Evolutionary conservation across 495 filamentous ascomycete genomes (phyloP).

Genomic region (Neurospora sp.): DNA sequence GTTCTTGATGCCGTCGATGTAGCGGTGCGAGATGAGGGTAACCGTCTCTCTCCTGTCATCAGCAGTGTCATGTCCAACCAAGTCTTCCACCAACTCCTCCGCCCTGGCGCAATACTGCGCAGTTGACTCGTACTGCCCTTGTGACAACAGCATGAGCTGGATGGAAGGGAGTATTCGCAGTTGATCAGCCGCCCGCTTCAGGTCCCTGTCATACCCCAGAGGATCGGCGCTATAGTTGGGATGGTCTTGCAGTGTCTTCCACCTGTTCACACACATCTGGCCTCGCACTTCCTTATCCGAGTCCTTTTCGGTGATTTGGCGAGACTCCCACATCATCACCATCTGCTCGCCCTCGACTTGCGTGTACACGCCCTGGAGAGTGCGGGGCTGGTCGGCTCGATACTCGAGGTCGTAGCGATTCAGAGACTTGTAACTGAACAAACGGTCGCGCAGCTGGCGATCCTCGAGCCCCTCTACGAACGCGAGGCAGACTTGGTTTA

Average conservation of each 20-base stretch:
- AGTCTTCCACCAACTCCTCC: conserved; percentile 23
- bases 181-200: conserved; percentile 29
- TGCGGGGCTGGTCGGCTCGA: conserved; percentile 21
- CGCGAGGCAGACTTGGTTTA: conserved; percentile 36
- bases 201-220: conserved; percentile 34
- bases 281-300: conserved; percentile 25
- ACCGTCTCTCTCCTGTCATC: conserved; percentile 9
- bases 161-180: conserved; percentile 37
- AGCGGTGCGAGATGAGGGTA: conserved; percentile 24
- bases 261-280: conserved; percentile 22
- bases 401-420: conserved; percentile 9
- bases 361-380: conserved; percentile 35
- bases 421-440: conserved; percentile 33
- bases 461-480: conserved; percentile 42
- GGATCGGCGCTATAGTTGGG: conserved; percentile 27
- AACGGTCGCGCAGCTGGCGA: conserved; percentile 22
- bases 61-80: conserved; percentile 17
- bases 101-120: conserved; percentile 32
- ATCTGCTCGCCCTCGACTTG: conserved; percentile 43
- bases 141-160: conserved; percentile 36
- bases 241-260: conserved; percentile 30
- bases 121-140: conserved; percentile 36
- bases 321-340: conserved; percentile 33
- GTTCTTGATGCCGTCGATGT: conserved; percentile 35
- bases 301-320: conserved; percentile 23